Base-by-base conservation (phyloP, 257 asterid species). In the Capsicum pubescens region DNA sequence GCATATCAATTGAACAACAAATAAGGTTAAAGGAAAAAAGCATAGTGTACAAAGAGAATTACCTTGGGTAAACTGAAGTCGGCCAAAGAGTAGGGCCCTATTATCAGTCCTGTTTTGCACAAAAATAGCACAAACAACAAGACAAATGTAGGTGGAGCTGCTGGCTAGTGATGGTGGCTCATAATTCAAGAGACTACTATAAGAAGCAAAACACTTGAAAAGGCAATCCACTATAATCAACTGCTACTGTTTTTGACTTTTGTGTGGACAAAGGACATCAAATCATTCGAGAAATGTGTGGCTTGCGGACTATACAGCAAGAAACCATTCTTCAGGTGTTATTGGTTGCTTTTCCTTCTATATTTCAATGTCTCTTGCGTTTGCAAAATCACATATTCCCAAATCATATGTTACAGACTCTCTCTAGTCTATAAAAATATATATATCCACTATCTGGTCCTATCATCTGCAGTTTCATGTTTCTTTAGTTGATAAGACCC, bases 91-190 rank as follows among this genome's bases (percentile, higher is more conserved):
- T 21, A 35, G 56, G 84, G 88, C 56, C 82, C 85, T 85, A 83
- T 87, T 13, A 78, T 67, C 76, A 42, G 57, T 63, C 80, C 44
- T 78, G 71, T 80, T 82, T 55, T 67, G 84, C 86, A 84, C 88
- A 79, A 35, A 67, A 26, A 44, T 26, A 19, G 82, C 80, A 74
- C n/a, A 68, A 66, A 59, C 84, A 86, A 84, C 17, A 57, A 58
- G 89, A 82, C 89, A 87, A 84, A 84, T 80, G 79, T 55, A 55
- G 85, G 89, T 87, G 89, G 89, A 82, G 68, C 70, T 87, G 79
- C 61, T 80, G 82, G 79, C 61, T 80, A 79, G 86, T 84, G 85
- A 85, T 86, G 85, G 90, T 90, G 92, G 88, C 56, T 88, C 88
- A 90, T 91, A 86, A 90, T 88, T 86, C 84, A 84, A 60, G 61